These are phyloP conservation scores for Sporothrix brunneoviolacea DNA, from an alignment of 2,329 filamentous ascomycete species.

Conservation along the genomic window DNA sequence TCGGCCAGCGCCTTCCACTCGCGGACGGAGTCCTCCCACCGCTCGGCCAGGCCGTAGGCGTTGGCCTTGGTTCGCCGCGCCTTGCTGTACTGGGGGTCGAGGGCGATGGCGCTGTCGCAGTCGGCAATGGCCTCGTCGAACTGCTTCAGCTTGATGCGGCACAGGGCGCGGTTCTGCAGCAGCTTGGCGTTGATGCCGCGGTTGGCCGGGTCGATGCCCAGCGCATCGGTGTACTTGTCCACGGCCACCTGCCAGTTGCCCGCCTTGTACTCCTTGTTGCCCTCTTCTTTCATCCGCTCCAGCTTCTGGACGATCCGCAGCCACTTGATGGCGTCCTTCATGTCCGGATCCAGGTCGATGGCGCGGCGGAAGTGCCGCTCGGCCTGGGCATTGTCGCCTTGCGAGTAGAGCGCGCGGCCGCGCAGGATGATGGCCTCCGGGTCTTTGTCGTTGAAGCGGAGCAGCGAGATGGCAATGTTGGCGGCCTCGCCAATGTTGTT, in stretches of 20 bases:
- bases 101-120: constrained; percentile 73
- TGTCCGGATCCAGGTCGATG: constrained; percentile 84
- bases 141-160: constrained; percentile 75
- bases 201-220: constrained; percentile 81
- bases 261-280: constrained; percentile 83
- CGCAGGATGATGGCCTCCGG: constrained; percentile 88
- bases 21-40: constrained; percentile 85
- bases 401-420: constrained; percentile 78
- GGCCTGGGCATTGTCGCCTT: constrained; percentile 93
- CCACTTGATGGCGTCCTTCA: constrained; percentile 80
- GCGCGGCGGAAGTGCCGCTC: constrained; percentile 88
- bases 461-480: constrained; percentile 80
- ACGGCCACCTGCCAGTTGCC: constrained; percentile 74
- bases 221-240: constrained; percentile 73
- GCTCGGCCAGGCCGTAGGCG: constrained; percentile 73
- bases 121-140: constrained; percentile 76
- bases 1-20: constrained; percentile 86
- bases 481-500: constrained; percentile 89
- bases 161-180: constrained; percentile 85
- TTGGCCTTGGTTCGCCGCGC: constrained; percentile 92
- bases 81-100: constrained; percentile 82
- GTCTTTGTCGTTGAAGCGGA: constrained; percentile 82
- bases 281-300: constrained; percentile 87
- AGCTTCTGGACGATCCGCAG: constrained; percentile 86
- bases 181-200: constrained; percentile 92